These are phyloP conservation scores for Starmerella bombicola DNA, from an alignment of 805 yeast species.

Conservation along the genomic window DNA sequence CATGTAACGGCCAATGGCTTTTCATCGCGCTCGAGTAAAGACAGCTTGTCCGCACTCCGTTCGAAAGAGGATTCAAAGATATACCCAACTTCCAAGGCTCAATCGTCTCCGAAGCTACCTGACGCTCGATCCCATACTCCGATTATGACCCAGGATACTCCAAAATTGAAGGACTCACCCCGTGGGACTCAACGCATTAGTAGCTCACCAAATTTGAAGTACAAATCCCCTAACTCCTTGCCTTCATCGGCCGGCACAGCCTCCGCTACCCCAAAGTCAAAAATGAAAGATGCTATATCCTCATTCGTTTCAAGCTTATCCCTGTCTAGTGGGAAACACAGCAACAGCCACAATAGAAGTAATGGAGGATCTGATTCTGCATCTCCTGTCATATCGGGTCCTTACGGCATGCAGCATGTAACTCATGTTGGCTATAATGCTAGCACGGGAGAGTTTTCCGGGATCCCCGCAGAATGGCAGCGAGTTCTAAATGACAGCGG, in stretches of 20 bases:
- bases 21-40: background rate
- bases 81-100: background rate
- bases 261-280: slow-evolving; percentile 1
- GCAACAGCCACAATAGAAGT: too few species aligned
- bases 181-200: background rate
- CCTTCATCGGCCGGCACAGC: background rate
- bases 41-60: background rate
- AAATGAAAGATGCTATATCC: slow-evolving; percentile 15
- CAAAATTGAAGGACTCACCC: background rate
- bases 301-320: slow-evolving; percentile 14
- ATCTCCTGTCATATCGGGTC: slow-evolving; percentile 52
- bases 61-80: background rate
- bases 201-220: background rate
- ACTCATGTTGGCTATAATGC: slow-evolving; percentile 90
- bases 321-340: background rate
- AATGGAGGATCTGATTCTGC: background rate
- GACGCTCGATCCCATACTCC: background rate
- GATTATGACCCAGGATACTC: background rate
- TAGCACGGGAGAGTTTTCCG: slow-evolving; percentile 76
- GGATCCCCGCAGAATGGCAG: slow-evolving; percentile 91
- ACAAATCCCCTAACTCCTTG: background rate
- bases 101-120: background rate
- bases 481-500: slow-evolving; percentile 72
- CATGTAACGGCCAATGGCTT: too few species aligned
- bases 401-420: slow-evolving; percentile 79